Evolutionary conservation across 768 basidiomycete genomes (phyloP).

Genomic region (Mycena galericulata): DNA sequence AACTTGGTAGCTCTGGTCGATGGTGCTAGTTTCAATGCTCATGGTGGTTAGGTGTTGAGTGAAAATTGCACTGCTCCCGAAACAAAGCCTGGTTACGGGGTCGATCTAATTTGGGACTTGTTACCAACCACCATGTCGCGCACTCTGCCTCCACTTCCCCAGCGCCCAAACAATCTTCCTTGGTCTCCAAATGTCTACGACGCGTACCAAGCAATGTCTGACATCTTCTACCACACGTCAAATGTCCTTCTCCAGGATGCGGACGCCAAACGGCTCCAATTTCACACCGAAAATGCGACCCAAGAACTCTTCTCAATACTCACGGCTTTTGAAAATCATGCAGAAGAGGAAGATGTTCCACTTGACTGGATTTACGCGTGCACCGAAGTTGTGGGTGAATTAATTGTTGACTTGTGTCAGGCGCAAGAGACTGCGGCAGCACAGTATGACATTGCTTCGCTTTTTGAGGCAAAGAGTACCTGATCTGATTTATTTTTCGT

Average conservation of each 20-base stretch:
- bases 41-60: neutral
- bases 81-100: neutral
- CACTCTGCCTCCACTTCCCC: constrained; percentile 3
- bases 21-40: too few species aligned
- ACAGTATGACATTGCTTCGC: neutral
- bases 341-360: constrained; percentile 5
- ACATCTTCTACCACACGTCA: constrained; percentile 2
- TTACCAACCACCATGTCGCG: constrained; percentile 10
- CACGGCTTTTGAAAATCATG: neutral
- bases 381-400: neutral
- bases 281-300: neutral
- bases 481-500: neutral
- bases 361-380: constrained; percentile 6
- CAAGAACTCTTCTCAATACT: neutral
- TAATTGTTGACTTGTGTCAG: neutral
- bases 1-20: neutral
- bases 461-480: neutral
- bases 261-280: neutral
- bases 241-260: neutral
- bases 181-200: constrained; percentile 19
- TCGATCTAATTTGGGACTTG: neutral
- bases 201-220: neutral
- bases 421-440: neutral
- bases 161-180: neutral
- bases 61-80: neutral